Base-by-base conservation (phyloP, 108 stramenopile genomes). In the Cyclotella atomus region DNA sequence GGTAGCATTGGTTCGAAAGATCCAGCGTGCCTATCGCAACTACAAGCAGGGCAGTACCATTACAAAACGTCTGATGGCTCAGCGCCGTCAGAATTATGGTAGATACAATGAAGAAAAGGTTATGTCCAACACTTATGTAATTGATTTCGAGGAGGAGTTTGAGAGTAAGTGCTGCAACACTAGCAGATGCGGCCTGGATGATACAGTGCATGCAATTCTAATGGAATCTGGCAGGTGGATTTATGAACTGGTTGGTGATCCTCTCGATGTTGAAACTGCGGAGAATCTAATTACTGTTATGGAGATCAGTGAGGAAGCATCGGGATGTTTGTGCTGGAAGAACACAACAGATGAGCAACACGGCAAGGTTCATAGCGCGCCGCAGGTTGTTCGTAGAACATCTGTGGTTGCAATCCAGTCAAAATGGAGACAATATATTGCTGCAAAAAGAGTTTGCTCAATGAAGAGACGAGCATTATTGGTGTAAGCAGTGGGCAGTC, bases 211-310 rank as follows among this genome's bases (percentile, higher is more conserved):
- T 33, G 57, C 12, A 2, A 29, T 59, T 8, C 57, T 59, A 6
- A 59, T 59, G 3, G 33, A 59, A 32, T 59, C 57, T 6, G 57
- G 57, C n/a, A 59, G 33, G 24, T 59, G 57, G 57, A 33, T 59
- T 15, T 59, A 59, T 32, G 29, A 59, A 12, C 30, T 17, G 24
- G 9, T 59, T 59, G 57, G 57, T 33, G 57, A 59, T 59, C 57
- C 57, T 32, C 6, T 12, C 38, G 30, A 59, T 59, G 33, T 34
- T 34, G 57, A 59, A 9, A 32, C 57, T 12, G 57, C 57, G 17
- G 57, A 59, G 33, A 59, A 59, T 30, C 33, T 59, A 32, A 59
- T 59, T 59, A 59, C 57, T 33, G 57, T 59, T 2, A 59, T 59
- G 57, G 57, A 59, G 33, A 32, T 59, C 1, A 35, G 30, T 17